phyloP scores from a whole-genome alignment of 805 yeast species.

The Candida oleophila region DNA sequence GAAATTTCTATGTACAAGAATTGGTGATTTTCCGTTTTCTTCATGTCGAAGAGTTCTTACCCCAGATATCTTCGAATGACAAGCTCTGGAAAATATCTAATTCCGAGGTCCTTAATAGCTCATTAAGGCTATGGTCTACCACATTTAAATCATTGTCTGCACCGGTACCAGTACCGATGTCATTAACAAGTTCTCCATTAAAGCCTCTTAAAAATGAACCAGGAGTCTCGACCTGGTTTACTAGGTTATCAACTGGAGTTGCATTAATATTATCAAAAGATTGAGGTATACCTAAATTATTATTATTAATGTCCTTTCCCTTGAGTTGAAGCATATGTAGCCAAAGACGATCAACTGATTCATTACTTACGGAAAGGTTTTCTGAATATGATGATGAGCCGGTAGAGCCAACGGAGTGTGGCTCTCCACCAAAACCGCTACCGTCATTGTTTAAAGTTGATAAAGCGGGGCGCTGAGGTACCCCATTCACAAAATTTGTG shows the following conservation, averaged over 20 bases:
- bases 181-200: background rate
- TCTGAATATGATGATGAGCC: conserved; percentile 1
- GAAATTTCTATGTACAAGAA: background rate
- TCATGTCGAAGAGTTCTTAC: background rate
- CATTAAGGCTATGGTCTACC: background rate
- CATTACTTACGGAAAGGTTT: conserved; percentile 8
- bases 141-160: background rate
- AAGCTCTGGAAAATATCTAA: background rate
- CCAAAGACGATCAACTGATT: conserved; percentile 18
- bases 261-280: background rate
- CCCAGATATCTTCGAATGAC: background rate
- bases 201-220: background rate
- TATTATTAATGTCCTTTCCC: conserved; percentile 1
- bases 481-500: background rate
- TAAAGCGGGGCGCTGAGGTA: background rate
- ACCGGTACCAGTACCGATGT: background rate
- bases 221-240: background rate
- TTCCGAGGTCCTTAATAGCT: background rate
- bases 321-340: conserved; percentile 13
- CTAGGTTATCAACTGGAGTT: background rate
- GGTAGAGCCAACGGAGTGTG: conserved; percentile 1
- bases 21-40: background rate
- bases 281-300: background rate
- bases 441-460: background rate
- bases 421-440: background rate